These are phyloP conservation scores for Cucurbitaria berberidis DNA, from an alignment of 2,329 filamentous ascomycete species.

Conservation along the genomic window DNA sequence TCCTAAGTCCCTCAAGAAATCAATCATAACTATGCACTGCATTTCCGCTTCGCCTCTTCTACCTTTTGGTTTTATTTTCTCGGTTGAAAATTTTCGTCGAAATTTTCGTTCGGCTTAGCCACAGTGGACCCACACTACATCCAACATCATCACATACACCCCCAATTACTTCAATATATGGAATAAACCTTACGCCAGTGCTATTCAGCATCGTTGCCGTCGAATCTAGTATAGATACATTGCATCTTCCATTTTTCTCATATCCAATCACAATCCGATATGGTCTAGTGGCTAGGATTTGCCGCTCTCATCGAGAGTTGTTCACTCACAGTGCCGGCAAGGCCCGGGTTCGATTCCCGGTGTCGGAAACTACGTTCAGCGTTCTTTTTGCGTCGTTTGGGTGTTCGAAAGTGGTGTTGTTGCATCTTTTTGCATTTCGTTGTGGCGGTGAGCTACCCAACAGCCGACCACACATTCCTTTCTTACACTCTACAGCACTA, in stretches of 20 bases:
- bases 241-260: neutral
- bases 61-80: neutral
- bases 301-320: slow-evolving; percentile 20
- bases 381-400: slow-evolving; percentile 10
- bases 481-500: neutral
- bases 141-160: too few species aligned
- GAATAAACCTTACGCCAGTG: too few species aligned
- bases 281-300: slow-evolving; percentile 25
- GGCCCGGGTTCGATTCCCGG: slow-evolving; percentile 24
- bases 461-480: too few species aligned
- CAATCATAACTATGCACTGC: neutral
- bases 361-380: slow-evolving; percentile 16
- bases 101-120: neutral
- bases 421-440: neutral
- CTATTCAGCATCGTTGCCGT: neutral
- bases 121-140: neutral
- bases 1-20: neutral
- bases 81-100: neutral
- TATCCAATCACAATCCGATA: slow-evolving; percentile 16
- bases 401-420: neutral
- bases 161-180: neutral
- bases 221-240: neutral
- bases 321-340: slow-evolving; percentile 24
- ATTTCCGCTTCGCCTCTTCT: neutral
- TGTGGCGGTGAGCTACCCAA: neutral